Evolutionary conservation across 192 early-diverging fungal species (phyloP).

Genomic region (Coemansia pectinata): DNA sequence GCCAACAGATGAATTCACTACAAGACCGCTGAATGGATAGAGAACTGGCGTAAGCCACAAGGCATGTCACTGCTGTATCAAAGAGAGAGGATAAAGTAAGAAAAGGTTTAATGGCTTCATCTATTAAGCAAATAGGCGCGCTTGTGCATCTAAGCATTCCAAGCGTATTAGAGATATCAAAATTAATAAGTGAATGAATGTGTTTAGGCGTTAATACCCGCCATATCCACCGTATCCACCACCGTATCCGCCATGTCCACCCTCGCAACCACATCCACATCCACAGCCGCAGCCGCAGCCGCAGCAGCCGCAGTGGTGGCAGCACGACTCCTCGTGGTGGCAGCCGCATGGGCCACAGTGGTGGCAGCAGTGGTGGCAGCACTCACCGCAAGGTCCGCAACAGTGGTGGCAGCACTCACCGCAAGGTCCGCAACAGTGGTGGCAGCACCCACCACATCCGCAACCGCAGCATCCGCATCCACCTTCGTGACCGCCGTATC

Average conservation of each 20-base stretch:
- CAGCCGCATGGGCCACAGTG: constrained; percentile 26
- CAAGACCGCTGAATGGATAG: not conserved
- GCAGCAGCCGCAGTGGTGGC: constrained; percentile 20
- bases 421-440: constrained; percentile 25
- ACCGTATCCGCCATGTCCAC: constrained; percentile 11
- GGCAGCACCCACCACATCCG: constrained; percentile 13
- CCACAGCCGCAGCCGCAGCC: constrained; percentile 4
- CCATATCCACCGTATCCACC: constrained; percentile 1
- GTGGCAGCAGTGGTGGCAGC: constrained; percentile 25
- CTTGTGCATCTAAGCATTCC: not conserved
- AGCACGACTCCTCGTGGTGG: constrained; percentile 20
- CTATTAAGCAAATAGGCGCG: not conserved
- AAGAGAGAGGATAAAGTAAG: not conserved
- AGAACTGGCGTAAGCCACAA: too few species aligned
- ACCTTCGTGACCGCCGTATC: constrained; percentile 14
- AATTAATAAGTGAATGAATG: not conserved
- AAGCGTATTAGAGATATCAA: not conserved
- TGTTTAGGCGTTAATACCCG: constrained; percentile 10
- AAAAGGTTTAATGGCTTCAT: not conserved
- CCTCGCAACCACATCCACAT: constrained; percentile 7
- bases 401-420: constrained; percentile 23
- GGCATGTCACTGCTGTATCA: too few species aligned
- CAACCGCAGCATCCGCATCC: constrained; percentile 19
- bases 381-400: constrained; percentile 26
- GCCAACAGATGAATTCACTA: not conserved